Conservation (phyloP, 345 rosid genomes). For the Clarkia xantiana region DNA sequence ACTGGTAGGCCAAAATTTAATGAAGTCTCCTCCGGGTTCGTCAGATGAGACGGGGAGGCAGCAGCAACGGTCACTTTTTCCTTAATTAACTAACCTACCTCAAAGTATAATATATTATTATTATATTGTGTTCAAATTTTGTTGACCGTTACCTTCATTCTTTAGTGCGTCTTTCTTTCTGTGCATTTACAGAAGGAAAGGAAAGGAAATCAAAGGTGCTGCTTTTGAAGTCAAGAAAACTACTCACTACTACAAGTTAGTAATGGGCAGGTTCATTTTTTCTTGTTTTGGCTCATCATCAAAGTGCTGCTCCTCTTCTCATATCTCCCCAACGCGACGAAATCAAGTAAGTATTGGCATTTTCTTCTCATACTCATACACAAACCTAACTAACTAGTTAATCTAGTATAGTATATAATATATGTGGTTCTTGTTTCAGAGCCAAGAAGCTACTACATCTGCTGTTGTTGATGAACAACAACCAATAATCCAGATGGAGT, state of each 20-base stretch:
- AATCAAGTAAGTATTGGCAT: conserved; percentile 13
- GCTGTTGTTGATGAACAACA: conserved; percentile 9
- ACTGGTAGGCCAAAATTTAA: too few species aligned
- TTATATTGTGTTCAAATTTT: background rate
- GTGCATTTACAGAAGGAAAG: too few species aligned
- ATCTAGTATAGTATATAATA: too few species aligned
- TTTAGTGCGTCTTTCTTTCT: background rate
- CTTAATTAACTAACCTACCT: background rate
- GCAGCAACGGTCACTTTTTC: conserved; percentile 10
- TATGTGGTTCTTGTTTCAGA: conserved; percentile 16
- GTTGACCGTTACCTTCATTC: background rate
- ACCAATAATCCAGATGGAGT: conserved; percentile 15
- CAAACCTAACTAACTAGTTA: too few species aligned
- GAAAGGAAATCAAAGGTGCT: background rate
- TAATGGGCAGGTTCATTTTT: conserved; percentile 36
- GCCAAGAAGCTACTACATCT: conserved; percentile 13
- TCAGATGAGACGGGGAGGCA: too few species aligned
- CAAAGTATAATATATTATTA: too few species aligned
- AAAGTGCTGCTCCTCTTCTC: conserved; percentile 20
- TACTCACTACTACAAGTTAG: too few species aligned
- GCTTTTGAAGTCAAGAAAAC: too few species aligned
- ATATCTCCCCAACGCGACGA: conserved; percentile 14
- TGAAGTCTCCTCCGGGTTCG: too few species aligned
- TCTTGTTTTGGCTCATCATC: conserved; percentile 38
- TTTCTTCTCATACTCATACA: conserved; percentile 1